A percentile compares a stretch with the other conserved stretches of the same genome.
Conservation (phyloP, 306 rosid genomes). For the Rosa chinensis region DNA sequence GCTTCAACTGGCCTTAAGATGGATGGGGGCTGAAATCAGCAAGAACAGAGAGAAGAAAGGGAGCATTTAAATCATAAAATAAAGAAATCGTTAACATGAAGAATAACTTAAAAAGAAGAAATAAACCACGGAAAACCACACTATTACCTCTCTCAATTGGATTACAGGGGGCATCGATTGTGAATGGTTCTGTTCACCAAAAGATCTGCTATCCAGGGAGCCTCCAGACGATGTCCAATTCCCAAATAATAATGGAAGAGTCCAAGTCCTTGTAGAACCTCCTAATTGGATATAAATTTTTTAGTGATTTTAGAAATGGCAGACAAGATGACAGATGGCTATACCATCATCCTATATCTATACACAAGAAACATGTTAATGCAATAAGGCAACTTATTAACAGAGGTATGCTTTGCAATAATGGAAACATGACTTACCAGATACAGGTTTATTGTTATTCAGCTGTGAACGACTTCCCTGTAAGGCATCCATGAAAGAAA, state of each 20-base stretch:
- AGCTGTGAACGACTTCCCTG: constrained; percentile 34
- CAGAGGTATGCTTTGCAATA: background rate
- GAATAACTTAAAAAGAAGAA: constrained; percentile 1
- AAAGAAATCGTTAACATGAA: constrained; percentile 8
- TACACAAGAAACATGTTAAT: background rate
- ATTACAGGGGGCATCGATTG: constrained; percentile 34
- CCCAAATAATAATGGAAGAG: constrained; percentile 39
- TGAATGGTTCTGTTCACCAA: constrained; percentile 27
- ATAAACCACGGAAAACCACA: constrained; percentile 6
- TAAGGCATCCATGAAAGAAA: background rate
- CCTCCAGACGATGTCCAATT: constrained; percentile 22
- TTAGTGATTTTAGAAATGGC: background rate
- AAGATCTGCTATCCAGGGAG: constrained; percentile 17
- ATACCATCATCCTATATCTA: background rate
- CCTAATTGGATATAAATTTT: constrained; percentile 1
- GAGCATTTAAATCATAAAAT: background rate
- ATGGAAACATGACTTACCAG: constrained; percentile 29
- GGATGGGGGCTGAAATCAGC: constrained; percentile 41
- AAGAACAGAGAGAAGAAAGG: background rate
- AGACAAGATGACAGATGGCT: background rate
- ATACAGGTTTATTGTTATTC: constrained; percentile 29
- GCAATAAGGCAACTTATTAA: background rate
- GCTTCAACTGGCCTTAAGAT: constrained; percentile 43
- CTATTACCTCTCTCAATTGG: constrained; percentile 43
- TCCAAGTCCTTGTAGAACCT: constrained; percentile 27